Conservation (phyloP, 495 filamentous ascomycete genomes). For the Hypoxylon trugodes region DNA sequence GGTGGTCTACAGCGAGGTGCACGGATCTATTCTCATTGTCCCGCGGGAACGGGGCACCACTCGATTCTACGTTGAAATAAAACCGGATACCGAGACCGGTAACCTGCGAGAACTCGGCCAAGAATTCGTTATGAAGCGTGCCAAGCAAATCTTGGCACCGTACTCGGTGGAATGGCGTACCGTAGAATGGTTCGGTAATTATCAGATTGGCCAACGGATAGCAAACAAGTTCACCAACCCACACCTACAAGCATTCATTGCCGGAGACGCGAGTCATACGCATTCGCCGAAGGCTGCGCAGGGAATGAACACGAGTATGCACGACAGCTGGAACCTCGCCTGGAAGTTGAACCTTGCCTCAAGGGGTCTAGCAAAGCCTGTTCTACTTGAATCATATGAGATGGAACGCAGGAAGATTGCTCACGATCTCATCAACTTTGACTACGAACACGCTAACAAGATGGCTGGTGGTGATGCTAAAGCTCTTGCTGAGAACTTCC, state of each 20-base stretch:
- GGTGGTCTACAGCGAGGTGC: slow-evolving; percentile 63
- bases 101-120: slow-evolving; percentile 59
- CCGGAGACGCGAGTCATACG: slow-evolving; percentile 78
- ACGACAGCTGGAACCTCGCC: slow-evolving; percentile 77
- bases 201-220: slow-evolving; percentile 73
- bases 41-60: slow-evolving; percentile 74
- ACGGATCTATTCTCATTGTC: slow-evolving; percentile 72
- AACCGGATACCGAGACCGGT: slow-evolving; percentile 54
- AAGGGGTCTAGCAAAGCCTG: slow-evolving; percentile 61
- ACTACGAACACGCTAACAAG: slow-evolving; percentile 66
- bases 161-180: slow-evolving; percentile 68
- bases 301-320: slow-evolving; percentile 79
- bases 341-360: slow-evolving; percentile 77
- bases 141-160: slow-evolving; percentile 69
- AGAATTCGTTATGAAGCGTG: slow-evolving; percentile 72
- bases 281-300: slow-evolving; percentile 80
- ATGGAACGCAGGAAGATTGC: slow-evolving; percentile 70
- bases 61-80: slow-evolving; percentile 73
- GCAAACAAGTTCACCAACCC: slow-evolving; percentile 65
- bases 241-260: slow-evolving; percentile 68
- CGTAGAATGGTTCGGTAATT: slow-evolving; percentile 68
- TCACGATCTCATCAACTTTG: slow-evolving; percentile 72
- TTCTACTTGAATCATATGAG: slow-evolving; percentile 70
- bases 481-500: slow-evolving; percentile 68
- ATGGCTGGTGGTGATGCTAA: slow-evolving; percentile 65